A percentile compares a stretch with the other conserved stretches of the same genome.
These are phyloP conservation scores for Camellia sinensis DNA, from an alignment of 148 eudicot species.

Conservation along the genomic window DNA sequence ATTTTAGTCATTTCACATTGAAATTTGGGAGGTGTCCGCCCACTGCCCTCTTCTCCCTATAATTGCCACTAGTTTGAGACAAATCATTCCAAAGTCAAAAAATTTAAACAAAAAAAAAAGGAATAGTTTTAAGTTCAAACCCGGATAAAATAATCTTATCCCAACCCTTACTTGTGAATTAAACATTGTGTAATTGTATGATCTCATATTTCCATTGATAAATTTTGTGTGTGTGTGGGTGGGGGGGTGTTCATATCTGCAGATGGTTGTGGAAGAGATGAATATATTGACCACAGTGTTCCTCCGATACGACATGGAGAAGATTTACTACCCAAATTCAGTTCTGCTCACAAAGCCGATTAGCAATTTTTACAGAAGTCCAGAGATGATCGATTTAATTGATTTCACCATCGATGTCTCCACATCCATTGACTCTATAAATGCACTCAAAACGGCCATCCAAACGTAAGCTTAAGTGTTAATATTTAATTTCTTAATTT, in stretches of 20 bases:
- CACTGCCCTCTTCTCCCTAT: too few species aligned
- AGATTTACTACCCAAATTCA: constrained; percentile 68
- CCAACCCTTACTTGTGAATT: too few species aligned
- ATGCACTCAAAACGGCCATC: constrained; percentile 56
- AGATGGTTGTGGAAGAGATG: constrained; percentile 81
- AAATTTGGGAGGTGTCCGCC: too few species aligned
- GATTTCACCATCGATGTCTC: constrained; percentile 46
- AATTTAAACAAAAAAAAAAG: too few species aligned
- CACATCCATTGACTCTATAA: constrained; percentile 51
- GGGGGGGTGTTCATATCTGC: constrained; percentile 4
- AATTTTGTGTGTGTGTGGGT: too few species aligned
- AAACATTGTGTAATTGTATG: too few species aligned
- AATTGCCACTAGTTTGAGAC: too few species aligned
- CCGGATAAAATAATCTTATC: too few species aligned
- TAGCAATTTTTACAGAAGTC: constrained; percentile 71
- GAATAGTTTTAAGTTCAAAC: too few species aligned
- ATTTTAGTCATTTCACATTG: too few species aligned
- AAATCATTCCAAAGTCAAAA: too few species aligned
- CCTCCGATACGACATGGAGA: constrained; percentile 67
- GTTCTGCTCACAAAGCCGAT: constrained; percentile 58
- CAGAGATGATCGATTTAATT: constrained; percentile 60
- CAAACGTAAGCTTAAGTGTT: constrained; percentile 34
- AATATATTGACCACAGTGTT: constrained; percentile 65
- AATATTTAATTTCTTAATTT: background rate
- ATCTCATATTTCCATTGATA: too few species aligned